These are phyloP conservation scores for Pleurotus platypus DNA, from an alignment of 768 basidiomycete genomes.

Conservation along the genomic window DNA sequence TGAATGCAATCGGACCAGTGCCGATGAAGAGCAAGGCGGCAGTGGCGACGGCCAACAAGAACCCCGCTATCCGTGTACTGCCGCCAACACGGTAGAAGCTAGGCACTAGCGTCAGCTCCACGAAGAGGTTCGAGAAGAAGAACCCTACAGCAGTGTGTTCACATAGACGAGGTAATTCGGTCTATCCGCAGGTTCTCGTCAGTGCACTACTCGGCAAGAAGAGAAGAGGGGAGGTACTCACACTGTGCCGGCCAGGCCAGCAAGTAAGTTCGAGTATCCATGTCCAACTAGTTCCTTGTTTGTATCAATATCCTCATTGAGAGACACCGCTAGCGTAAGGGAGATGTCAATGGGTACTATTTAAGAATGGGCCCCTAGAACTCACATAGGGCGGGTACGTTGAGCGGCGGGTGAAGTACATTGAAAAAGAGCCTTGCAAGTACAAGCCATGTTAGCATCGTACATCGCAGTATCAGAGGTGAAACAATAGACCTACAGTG, in stretches of 20 bases:
- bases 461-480: not conserved
- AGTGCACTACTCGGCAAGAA: conserved; percentile 1
- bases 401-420: conserved; percentile 78
- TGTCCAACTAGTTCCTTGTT: conserved; percentile 92
- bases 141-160: conserved; percentile 67
- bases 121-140: not conserved
- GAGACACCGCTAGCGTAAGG: conserved; percentile 63
- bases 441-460: not conserved
- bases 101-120: conserved; percentile 23
- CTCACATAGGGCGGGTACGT: conserved; percentile 85
- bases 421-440: conserved; percentile 71
- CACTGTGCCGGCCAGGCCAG: conserved; percentile 81
- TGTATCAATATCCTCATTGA: conserved; percentile 85
- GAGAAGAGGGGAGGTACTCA: conserved; percentile 30
- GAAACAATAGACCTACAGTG: conserved; percentile 51
- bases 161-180: conserved; percentile 90
- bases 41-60: conserved; percentile 79
- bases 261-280: conserved; percentile 84
- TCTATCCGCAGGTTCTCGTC: conserved; percentile 26
- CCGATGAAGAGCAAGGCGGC: conserved; percentile 73
- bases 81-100: conserved; percentile 92
- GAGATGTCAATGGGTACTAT: not conserved
- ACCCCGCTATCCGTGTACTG: conserved; percentile 75
- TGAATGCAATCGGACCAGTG: conserved; percentile 85
- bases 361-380: not conserved